Conservation (phyloP, 768 basidiomycete species). For the Phallus indusiatus region DNA sequence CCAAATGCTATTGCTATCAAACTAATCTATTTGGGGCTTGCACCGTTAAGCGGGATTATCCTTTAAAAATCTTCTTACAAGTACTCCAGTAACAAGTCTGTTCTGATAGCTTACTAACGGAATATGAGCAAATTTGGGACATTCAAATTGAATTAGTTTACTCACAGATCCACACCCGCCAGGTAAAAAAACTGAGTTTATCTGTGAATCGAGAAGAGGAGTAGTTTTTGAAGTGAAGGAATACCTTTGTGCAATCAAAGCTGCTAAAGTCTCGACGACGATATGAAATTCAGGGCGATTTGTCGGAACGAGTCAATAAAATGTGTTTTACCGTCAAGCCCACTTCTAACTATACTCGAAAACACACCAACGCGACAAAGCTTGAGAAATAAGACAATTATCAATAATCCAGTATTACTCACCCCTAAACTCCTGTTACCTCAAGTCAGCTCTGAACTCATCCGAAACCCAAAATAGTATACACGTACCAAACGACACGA, state of each 20-base stretch:
- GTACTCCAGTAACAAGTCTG: slow-evolving; percentile 29
- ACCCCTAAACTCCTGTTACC: slow-evolving; percentile 41
- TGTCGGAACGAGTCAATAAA: not conserved
- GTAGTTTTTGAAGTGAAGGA: not conserved
- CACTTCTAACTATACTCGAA: slow-evolving; percentile 26
- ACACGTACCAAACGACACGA: slow-evolving; percentile 40
- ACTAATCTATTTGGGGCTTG: slow-evolving; percentile 19
- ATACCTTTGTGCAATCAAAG: slow-evolving; percentile 40
- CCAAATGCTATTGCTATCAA: slow-evolving; percentile 38
- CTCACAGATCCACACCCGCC: slow-evolving; percentile 42
- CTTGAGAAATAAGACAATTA: slow-evolving; percentile 20
- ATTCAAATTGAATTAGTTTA: slow-evolving; percentile 1
- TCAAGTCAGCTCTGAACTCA: not conserved
- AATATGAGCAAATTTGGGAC: not conserved
- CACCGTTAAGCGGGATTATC: not conserved
- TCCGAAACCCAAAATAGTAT: too few species aligned
- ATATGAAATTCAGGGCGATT: not conserved
- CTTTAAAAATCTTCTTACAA: slow-evolving; percentile 30
- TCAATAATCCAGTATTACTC: slow-evolving; percentile 14
- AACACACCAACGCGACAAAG: slow-evolving; percentile 10
- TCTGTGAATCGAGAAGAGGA: not conserved
- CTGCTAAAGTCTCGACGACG: slow-evolving; percentile 31
- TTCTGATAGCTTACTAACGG: slow-evolving; percentile 38
- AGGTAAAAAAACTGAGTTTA: slow-evolving; percentile 36
- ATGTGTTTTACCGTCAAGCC: slow-evolving; percentile 36